phyloP scores from a whole-genome alignment of 257 asterid genomes.

The Jacaranda copaia region DNA sequence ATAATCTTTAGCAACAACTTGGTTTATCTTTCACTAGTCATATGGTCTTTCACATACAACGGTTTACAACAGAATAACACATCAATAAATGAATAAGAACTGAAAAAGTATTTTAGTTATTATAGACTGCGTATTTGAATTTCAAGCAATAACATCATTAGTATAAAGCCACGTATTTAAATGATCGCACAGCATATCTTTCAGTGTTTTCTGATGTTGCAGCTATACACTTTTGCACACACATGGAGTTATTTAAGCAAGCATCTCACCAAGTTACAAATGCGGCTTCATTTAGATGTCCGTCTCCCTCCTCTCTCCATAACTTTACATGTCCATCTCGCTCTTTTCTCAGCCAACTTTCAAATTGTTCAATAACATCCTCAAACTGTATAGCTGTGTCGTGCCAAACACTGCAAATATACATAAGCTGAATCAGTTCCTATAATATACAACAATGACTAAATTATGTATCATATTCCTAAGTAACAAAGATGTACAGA shows the following conservation, averaged over 20 bases:
- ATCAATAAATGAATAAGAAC: no score
- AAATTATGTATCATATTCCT: not conserved
- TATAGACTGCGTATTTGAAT: no score
- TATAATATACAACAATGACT: not conserved
- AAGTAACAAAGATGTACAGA: not conserved
- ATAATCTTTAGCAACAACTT: not conserved
- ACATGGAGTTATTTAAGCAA: not conserved
- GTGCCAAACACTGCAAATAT: constrained; percentile 87
- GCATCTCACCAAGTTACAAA: constrained; percentile 87
- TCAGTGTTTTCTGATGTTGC: not conserved
- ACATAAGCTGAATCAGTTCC: constrained; percentile 22
- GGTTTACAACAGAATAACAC: no score
- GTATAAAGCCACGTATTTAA: constrained; percentile 14
- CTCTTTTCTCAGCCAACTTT: constrained; percentile 76
- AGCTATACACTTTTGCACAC: not conserved
- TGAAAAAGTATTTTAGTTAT: no score
- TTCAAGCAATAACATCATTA: not conserved
- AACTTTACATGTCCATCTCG: constrained; percentile 47
- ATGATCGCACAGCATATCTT: not conserved
- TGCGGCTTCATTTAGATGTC: constrained; percentile 73
- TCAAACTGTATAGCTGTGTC: constrained; percentile 82
- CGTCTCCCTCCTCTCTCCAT: constrained; percentile 61
- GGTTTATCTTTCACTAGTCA: not conserved
- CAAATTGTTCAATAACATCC: constrained; percentile 85
- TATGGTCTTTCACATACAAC: no score